These are phyloP conservation scores for Ephemerocybe angulata DNA, from an alignment of 768 basidiomycete species.

Conservation along the genomic window DNA sequence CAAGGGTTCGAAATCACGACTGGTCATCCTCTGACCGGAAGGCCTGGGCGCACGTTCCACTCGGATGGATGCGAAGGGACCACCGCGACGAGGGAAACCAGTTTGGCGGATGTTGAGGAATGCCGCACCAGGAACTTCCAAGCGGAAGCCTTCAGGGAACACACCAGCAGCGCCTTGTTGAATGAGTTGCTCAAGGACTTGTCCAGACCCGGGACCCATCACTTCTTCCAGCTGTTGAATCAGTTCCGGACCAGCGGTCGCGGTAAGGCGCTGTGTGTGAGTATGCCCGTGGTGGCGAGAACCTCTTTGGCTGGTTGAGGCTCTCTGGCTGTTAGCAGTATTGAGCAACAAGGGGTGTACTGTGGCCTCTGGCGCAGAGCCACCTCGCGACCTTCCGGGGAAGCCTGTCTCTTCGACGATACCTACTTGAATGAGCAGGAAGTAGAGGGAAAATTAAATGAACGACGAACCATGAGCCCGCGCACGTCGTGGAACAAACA, in stretches of 20 bases:
- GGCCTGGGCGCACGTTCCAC: constrained; percentile 52
- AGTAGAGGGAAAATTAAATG: constrained; percentile 9
- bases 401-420: constrained; percentile 57
- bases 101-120: constrained; percentile 59
- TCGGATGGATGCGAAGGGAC: constrained; percentile 52
- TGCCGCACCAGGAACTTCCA: constrained; percentile 59
- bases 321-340: constrained; percentile 44
- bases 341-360: constrained; percentile 83
- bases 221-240: constrained; percentile 78
- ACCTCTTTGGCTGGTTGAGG: constrained; percentile 41
- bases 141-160: constrained; percentile 60
- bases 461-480: constrained; percentile 39
- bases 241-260: constrained; percentile 52
- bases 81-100: constrained; percentile 46
- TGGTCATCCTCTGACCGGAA: constrained; percentile 39
- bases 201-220: constrained; percentile 76
- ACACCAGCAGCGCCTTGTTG: constrained; percentile 46
- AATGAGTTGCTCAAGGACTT: constrained; percentile 81
- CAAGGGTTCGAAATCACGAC: constrained; percentile 71
- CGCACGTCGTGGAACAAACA: constrained; percentile 55
- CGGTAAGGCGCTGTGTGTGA: constrained; percentile 49
- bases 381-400: constrained; percentile 59
- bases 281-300: constrained; percentile 36
- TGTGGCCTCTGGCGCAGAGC: constrained; percentile 60
- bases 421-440: constrained; percentile 6